phyloP scores from a whole-genome alignment of 805 yeast genomes.

The Saturnispora galanensis region DNA sequence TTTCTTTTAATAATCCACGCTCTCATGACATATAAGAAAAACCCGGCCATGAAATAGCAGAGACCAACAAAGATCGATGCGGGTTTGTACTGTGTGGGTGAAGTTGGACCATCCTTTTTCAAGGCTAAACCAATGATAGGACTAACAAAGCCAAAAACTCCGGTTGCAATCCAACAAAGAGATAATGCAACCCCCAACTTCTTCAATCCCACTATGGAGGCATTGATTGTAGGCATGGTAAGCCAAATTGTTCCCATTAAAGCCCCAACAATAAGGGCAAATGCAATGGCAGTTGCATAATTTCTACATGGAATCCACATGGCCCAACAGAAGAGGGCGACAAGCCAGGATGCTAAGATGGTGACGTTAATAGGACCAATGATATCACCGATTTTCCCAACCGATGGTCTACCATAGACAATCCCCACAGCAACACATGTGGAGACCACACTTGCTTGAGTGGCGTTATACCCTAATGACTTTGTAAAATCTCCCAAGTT shows the following conservation, averaged over 20 bases:
- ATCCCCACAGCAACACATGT: slow-evolving; percentile 55
- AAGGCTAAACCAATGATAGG: slow-evolving; percentile 52
- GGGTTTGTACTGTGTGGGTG: slow-evolving; percentile 39
- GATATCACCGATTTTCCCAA: slow-evolving; percentile 42
- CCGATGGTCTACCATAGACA: slow-evolving; percentile 43
- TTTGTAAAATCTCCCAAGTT: slow-evolving; percentile 50
- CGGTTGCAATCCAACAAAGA: slow-evolving; percentile 39
- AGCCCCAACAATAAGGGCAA: slow-evolving; percentile 44
- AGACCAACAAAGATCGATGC: slow-evolving; percentile 53
- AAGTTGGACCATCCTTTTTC: slow-evolving; percentile 27
- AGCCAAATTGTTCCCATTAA: slow-evolving; percentile 57
- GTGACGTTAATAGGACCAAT: slow-evolving; percentile 43
- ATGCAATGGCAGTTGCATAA: slow-evolving; percentile 43
- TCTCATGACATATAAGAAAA: slow-evolving; percentile 35
- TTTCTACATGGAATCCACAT: slow-evolving; percentile 53
- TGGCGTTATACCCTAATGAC: slow-evolving; percentile 45
- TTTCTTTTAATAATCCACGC: slow-evolving; percentile 50
- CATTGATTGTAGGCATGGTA: slow-evolving; percentile 39
- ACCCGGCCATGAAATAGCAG: slow-evolving; percentile 39
- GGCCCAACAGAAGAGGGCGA: slow-evolving; percentile 33
- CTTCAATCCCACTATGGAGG: slow-evolving; percentile 44
- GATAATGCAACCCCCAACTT: slow-evolving; percentile 44
- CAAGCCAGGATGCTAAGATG: slow-evolving; percentile 29
- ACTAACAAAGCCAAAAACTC: slow-evolving; percentile 41
- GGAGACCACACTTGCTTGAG: slow-evolving; percentile 48